These are phyloP conservation scores for Ambrosia artemisiifolia DNA, from an alignment of 129 eudicot species.

Conservation along the genomic window DNA sequence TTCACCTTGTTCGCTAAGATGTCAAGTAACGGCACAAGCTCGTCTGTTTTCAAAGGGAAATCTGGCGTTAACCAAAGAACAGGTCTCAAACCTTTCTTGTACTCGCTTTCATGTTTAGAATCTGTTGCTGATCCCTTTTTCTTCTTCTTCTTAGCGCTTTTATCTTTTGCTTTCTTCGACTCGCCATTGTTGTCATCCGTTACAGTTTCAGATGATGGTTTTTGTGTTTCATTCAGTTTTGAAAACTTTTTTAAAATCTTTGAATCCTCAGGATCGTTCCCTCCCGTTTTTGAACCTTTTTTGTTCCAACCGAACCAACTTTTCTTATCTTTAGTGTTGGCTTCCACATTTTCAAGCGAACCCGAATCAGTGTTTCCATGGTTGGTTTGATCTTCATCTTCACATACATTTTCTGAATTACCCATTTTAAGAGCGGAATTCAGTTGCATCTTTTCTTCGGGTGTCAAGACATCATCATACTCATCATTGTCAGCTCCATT, in stretches of 20 bases:
- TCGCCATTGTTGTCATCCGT: conserved; percentile 54
- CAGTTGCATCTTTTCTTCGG: conserved; percentile 72
- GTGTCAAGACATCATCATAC: conserved; percentile 73
- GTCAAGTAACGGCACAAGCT: conserved; percentile 84
- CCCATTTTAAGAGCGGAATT: conserved; percentile 81
- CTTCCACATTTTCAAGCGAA: conserved; percentile 48
- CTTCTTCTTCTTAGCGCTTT: conserved; percentile 71
- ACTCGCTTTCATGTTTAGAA: conserved; percentile 76
- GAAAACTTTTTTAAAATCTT: conserved; percentile 61
- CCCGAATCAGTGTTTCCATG: conserved; percentile 43
- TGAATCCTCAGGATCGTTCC: conserved; percentile 60
- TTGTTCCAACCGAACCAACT: conserved; percentile 90
- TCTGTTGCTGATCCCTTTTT: conserved; percentile 56
- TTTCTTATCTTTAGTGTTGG: conserved; percentile 68
- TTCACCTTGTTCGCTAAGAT: conserved; percentile 81
- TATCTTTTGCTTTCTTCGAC: conserved; percentile 54
- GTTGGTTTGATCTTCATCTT: conserved; percentile 52
- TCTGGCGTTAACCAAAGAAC: conserved; percentile 90
- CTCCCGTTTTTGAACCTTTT: conserved; percentile 49
- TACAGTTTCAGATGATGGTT: conserved; percentile 51
- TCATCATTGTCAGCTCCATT: conserved; percentile 53
- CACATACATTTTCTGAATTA: conserved; percentile 45
- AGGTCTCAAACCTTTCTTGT: conserved; percentile 84
- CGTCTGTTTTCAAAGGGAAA: conserved; percentile 81
- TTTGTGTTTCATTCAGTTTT: conserved; percentile 53